A percentile compares a stretch with the other conserved stretches of the same genome.
Evolutionary conservation across 768 basidiomycete genomes (phyloP).

Genomic region (Macrolepiota albuminosa): DNA sequence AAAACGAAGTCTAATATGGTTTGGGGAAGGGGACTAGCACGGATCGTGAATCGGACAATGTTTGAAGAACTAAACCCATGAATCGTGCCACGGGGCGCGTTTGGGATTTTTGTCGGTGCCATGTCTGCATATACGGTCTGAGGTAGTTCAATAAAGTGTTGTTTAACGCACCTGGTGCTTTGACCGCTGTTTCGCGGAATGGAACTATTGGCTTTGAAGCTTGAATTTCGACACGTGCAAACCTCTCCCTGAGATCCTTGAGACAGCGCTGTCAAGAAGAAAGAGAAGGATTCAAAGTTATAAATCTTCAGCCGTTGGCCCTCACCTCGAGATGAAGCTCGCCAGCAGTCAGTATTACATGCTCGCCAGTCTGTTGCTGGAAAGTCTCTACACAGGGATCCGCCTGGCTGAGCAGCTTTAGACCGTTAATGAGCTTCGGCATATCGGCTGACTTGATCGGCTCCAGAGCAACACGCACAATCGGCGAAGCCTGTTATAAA

Average conservation of each 20-base stretch:
- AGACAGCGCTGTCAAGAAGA: slow-evolving; percentile 71
- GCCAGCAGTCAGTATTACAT: slow-evolving; percentile 94
- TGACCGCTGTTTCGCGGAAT: slow-evolving; percentile 92
- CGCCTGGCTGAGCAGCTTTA: slow-evolving; percentile 87
- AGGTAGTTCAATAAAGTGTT: neutral
- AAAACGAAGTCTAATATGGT: slow-evolving; percentile 70
- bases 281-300: neutral
- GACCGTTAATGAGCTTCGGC: slow-evolving; percentile 80
- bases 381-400: slow-evolving; percentile 98
- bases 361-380: slow-evolving; percentile 95
- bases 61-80: slow-evolving; percentile 62
- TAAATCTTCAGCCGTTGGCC: neutral
- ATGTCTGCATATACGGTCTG: slow-evolving; percentile 56
- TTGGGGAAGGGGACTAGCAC: slow-evolving; percentile 78
- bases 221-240: slow-evolving; percentile 90
- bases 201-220: slow-evolving; percentile 95
- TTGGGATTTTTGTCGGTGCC: slow-evolving; percentile 73
- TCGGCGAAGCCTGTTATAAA: slow-evolving; percentile 65
- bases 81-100: slow-evolving; percentile 73
- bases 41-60: slow-evolving; percentile 76
- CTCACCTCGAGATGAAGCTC: slow-evolving; percentile 91
- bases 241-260: slow-evolving; percentile 93
- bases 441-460: slow-evolving; percentile 80
- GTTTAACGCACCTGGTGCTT: slow-evolving; percentile 52
- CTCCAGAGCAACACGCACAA: slow-evolving; percentile 93